Evolutionary conservation across 495 filamentous ascomycete genomes (phyloP).

Genomic region (Platismatia glauca): DNA sequence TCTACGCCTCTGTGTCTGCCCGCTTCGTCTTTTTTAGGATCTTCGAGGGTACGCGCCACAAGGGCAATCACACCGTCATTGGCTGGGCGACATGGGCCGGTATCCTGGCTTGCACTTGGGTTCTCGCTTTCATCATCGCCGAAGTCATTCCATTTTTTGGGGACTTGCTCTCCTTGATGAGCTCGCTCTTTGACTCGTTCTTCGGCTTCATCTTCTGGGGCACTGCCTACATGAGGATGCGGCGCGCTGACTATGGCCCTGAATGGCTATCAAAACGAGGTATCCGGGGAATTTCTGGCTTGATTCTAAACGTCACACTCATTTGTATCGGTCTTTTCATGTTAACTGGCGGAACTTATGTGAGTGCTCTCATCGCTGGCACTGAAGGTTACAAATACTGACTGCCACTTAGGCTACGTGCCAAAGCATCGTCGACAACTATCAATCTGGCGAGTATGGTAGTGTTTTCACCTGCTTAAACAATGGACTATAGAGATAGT

Average conservation of each 20-base stretch:
- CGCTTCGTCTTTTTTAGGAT: conserved; percentile 82
- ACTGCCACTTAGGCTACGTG: conserved; percentile 39
- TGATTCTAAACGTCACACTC: conserved; percentile 56
- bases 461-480: conserved; percentile 56
- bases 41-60: conserved; percentile 67
- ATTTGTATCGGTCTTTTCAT: conserved; percentile 68
- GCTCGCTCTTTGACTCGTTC: conserved; percentile 82
- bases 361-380: conserved; percentile 34
- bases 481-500: conserved; percentile 38
- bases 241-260: conserved; percentile 55
- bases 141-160: conserved; percentile 89
- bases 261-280: conserved; percentile 50
- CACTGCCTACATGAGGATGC: conserved; percentile 77
- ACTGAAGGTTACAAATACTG: background rate
- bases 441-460: conserved; percentile 43
- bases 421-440: conserved; percentile 56
- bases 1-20: conserved; percentile 80
- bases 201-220: conserved; percentile 96
- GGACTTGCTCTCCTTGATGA: conserved; percentile 75
- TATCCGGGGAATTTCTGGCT: conserved; percentile 52
- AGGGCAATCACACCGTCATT: conserved; percentile 66
- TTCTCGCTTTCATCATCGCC: conserved; percentile 72
- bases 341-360: conserved; percentile 70
- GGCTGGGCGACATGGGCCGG: conserved; percentile 71
- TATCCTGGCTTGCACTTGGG: conserved; percentile 67